Evolutionary conservation across 352 stramenopile genomes (phyloP).

Genomic region (Globisporangium rhizosaccharum): DNA sequence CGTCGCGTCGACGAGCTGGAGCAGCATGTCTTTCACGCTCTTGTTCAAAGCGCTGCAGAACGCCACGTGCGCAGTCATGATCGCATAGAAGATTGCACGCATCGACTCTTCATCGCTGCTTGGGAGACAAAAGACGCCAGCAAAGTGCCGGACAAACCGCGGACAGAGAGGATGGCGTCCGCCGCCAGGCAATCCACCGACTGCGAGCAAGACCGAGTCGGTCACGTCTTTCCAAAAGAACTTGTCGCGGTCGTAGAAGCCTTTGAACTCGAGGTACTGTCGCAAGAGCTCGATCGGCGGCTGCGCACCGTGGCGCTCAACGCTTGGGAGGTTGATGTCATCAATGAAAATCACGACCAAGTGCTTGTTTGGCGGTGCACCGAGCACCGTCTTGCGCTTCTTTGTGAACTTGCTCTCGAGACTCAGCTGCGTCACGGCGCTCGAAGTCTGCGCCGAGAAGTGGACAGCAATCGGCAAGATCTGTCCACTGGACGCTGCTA

Average conservation of each 20-base stretch:
- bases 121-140: slow-evolving; percentile 60
- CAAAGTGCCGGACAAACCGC: slow-evolving; percentile 70
- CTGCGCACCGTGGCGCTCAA: slow-evolving; percentile 68
- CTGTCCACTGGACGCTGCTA: not conserved
- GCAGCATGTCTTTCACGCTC: slow-evolving; percentile 42
- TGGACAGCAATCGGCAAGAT: slow-evolving; percentile 61
- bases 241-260: slow-evolving; percentile 78
- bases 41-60: slow-evolving; percentile 30
- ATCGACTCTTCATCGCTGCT: slow-evolving; percentile 70
- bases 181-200: slow-evolving; percentile 52
- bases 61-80: slow-evolving; percentile 59
- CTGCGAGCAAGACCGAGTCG: slow-evolving; percentile 59
- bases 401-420: slow-evolving; percentile 89
- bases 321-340: slow-evolving; percentile 88
- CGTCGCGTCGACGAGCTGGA: slow-evolving; percentile 50
- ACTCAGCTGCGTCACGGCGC: slow-evolving; percentile 67
- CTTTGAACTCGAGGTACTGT: slow-evolving; percentile 61
- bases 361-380: slow-evolving; percentile 66
- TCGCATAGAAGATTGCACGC: slow-evolving; percentile 86
- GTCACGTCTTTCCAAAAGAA: slow-evolving; percentile 81
- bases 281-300: slow-evolving; percentile 75
- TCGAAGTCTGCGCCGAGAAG: slow-evolving; percentile 86
- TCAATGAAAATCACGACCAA: slow-evolving; percentile 86
- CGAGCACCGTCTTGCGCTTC: slow-evolving; percentile 91
- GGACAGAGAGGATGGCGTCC: slow-evolving; percentile 49